Evolutionary conservation across 441 rosid genomes (phyloP).

Genomic region (Populus hybrid): DNA sequence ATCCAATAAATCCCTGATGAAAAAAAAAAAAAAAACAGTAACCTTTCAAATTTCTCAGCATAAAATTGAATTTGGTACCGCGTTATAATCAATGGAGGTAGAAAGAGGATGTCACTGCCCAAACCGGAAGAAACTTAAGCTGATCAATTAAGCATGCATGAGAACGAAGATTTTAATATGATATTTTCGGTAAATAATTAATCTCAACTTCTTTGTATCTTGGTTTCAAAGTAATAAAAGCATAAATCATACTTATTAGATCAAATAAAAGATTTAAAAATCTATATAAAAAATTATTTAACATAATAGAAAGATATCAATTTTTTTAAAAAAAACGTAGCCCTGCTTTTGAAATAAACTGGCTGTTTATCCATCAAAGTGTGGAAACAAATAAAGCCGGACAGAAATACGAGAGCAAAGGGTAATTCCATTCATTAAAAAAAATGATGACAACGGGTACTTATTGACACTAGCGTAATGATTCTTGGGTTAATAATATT

Average conservation of each 20-base stretch:
- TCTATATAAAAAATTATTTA: too few relatives aligned
- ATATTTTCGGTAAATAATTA: not conserved
- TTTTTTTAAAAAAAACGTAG: too few relatives aligned
- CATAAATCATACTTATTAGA: not conserved
- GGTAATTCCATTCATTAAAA: not conserved
- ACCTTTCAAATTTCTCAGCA: not conserved
- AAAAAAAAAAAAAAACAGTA: too few relatives aligned
- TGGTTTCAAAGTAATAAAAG: not conserved
- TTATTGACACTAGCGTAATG: too few relatives aligned
- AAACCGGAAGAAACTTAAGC: not conserved
- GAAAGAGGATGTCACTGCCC: not conserved
- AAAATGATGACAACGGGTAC: not conserved
- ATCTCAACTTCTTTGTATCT: not conserved
- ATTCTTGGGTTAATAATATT: too few relatives aligned
- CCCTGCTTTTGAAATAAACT: too few relatives aligned
- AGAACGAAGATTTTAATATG: not conserved
- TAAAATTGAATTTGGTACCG: not conserved
- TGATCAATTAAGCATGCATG: not conserved
- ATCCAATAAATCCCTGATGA: not conserved
- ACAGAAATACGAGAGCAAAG: not conserved
- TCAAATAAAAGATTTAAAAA: too few relatives aligned
- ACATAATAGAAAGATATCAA: too few relatives aligned
- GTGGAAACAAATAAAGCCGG: not conserved
- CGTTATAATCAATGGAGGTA: not conserved
- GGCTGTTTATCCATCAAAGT: too few relatives aligned